Evolutionary conservation across 2,329 filamentous ascomycete genomes (phyloP).

Genomic region (Microsporum audouinii): DNA sequence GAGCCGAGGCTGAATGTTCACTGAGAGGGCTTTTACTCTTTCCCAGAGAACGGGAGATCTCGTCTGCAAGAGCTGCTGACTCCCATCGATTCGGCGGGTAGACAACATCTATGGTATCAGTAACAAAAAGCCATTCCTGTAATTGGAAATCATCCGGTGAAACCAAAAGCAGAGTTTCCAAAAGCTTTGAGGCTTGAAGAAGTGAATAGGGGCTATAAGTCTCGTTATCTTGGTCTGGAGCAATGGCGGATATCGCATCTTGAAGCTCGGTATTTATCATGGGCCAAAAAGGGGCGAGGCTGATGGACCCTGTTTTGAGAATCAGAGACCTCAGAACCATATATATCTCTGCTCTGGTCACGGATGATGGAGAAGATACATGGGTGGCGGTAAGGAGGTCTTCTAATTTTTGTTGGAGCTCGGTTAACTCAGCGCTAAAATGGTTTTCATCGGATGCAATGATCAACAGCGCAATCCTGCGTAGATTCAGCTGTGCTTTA

Average conservation of each 20-base stretch:
- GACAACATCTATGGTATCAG: constrained; percentile 91
- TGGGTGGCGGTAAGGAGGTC: constrained; percentile 75
- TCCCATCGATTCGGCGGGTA: constrained; percentile 63
- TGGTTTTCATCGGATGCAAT: constrained; percentile 66
- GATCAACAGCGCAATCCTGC: constrained; percentile 67
- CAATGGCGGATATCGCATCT: constrained; percentile 62
- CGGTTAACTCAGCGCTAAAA: constrained; percentile 63
- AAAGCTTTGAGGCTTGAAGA: constrained; percentile 83
- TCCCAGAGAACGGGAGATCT: constrained; percentile 66
- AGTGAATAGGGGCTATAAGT: constrained; percentile 66
- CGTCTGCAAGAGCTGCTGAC: constrained; percentile 68
- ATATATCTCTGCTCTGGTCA: constrained; percentile 78
- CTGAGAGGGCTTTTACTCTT: constrained; percentile 23
- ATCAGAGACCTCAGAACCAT: constrained; percentile 74
- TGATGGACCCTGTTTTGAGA: constrained; percentile 65
- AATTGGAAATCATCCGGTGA: constrained; percentile 94
- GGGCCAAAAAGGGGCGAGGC: constrained; percentile 80
- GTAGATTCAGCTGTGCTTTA: constrained; percentile 79
- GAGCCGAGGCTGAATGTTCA: neutral
- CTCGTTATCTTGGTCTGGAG: constrained; percentile 58
- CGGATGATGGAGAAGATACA: constrained; percentile 83
- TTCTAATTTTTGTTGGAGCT: constrained; percentile 69
- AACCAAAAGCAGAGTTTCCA: constrained; percentile 76
- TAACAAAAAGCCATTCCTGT: constrained; percentile 96
- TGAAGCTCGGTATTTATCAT: constrained; percentile 78